Percentiles rank a stretch among this genome's conserved stretches.
Evolutionary conservation across 352 stramenopile genomes (phyloP).

Genomic region (Pythium aphanidermatum): DNA sequence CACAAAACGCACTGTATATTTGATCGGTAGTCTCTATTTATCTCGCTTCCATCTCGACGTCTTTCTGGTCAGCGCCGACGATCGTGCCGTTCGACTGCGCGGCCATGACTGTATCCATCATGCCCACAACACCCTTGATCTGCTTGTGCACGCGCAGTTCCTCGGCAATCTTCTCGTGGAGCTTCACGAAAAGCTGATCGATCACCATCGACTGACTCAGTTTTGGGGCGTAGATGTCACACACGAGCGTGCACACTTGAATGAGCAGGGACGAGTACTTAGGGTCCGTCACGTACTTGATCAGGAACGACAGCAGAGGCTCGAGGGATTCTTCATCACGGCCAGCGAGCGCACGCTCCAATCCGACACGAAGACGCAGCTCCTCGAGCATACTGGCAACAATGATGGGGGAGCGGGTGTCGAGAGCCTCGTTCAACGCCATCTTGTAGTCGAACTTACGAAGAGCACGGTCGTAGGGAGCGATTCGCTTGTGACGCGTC

Average conservation of each 20-base stretch:
- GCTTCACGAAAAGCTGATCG: slow-evolving; percentile 94
- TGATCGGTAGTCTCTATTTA: slow-evolving; percentile 10
- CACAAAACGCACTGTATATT: slow-evolving; percentile 16
- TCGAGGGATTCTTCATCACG: slow-evolving; percentile 94
- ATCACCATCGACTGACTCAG: slow-evolving; percentile 88
- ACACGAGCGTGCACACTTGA: slow-evolving; percentile 89
- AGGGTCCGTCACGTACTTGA: slow-evolving; percentile 93
- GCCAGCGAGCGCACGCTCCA: slow-evolving; percentile 85
- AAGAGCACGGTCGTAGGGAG: slow-evolving; percentile 90
- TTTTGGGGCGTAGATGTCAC: slow-evolving; percentile 92
- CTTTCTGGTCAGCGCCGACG: slow-evolving; percentile 13
- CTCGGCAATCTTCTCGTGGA: slow-evolving; percentile 80
- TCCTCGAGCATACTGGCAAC: slow-evolving; percentile 95
- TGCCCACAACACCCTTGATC: slow-evolving; percentile 78
- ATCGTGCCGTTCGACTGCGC: slow-evolving; percentile 67
- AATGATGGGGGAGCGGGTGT: slow-evolving; percentile 85
- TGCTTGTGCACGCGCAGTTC: slow-evolving; percentile 85
- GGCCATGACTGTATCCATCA: slow-evolving; percentile 88
- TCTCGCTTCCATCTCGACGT: slow-evolving; percentile 19
- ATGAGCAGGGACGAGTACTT: slow-evolving; percentile 91
- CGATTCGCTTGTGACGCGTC: slow-evolving; percentile 86
- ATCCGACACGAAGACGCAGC: slow-evolving; percentile 87
- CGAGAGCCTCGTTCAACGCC: slow-evolving; percentile 92
- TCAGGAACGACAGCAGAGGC: slow-evolving; percentile 92
- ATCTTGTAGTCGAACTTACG: slow-evolving; percentile 96